Evolutionary conservation across 176 grass and related monocot genomes (phyloP).

Genomic region (Rhipidocladum racemiflorum): DNA sequence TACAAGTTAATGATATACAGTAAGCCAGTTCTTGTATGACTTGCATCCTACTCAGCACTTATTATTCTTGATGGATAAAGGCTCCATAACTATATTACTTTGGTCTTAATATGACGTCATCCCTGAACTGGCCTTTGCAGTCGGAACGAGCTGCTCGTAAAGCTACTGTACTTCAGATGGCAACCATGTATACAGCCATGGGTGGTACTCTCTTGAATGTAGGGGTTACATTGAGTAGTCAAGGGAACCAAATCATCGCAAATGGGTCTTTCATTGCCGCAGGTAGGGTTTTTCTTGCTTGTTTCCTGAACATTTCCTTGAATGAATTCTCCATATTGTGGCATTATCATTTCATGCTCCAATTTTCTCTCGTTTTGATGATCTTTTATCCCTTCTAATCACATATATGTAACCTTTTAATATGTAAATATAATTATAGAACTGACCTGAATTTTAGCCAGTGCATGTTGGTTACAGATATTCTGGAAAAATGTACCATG

Average conservation of each 20-base stretch:
- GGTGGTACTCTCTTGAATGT: constrained; percentile 86
- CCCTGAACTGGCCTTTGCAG: constrained; percentile 41
- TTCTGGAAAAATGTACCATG: background rate
- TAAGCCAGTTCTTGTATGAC: background rate
- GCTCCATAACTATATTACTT: background rate
- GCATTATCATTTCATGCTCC: background rate
- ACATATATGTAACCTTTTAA: background rate
- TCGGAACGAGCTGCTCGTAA: constrained; percentile 82
- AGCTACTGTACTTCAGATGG: constrained; percentile 87
- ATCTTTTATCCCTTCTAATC: background rate
- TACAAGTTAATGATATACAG: background rate
- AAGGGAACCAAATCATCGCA: constrained; percentile 69
- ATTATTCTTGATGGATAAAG: constrained; percentile 12
- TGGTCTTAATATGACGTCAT: background rate
- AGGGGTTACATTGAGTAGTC: constrained; percentile 65
- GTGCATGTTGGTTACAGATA: background rate
- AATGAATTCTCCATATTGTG: background rate
- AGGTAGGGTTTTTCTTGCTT: constrained; percentile 43
- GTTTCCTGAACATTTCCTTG: background rate
- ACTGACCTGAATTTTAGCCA: background rate
- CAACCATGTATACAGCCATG: constrained; percentile 76
- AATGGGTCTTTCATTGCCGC: constrained; percentile 71
- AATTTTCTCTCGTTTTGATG: background rate
- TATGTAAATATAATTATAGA: background rate
- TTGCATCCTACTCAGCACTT: background rate